phyloP scores from a whole-genome alignment of 176 grass and related monocot genomes.

The Dactylis glomerata region DNA sequence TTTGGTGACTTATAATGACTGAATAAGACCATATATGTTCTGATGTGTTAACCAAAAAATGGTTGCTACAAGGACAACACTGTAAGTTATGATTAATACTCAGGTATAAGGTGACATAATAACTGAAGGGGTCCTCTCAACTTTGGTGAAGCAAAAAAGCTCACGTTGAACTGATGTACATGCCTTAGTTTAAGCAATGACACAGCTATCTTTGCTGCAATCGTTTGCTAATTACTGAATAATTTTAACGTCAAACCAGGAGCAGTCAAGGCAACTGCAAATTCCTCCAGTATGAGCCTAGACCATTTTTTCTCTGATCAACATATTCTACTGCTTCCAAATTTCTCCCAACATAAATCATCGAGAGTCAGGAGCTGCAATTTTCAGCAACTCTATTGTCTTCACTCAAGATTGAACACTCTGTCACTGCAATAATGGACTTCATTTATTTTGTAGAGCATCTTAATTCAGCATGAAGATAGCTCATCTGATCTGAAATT shows the following conservation, averaged over 20 bases:
- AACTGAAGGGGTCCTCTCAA: too few relatives aligned
- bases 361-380: constrained; percentile 58
- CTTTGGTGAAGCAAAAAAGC: too few relatives aligned
- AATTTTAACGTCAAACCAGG: constrained; percentile 73
- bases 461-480: constrained; percentile 48
- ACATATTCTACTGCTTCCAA: constrained; percentile 52
- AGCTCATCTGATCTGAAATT: constrained; percentile 60
- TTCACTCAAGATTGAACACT: too few relatives aligned
- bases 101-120: too few relatives aligned
- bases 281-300: constrained; percentile 79
- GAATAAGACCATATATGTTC: neutral
- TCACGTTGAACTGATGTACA: too few relatives aligned
- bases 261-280: constrained; percentile 71
- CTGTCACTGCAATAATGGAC: too few relatives aligned
- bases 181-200: constrained; percentile 62
- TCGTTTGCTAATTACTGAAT: constrained; percentile 67
- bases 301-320: constrained; percentile 71
- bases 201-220: constrained; percentile 59
- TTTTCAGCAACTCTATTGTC: too few relatives aligned
- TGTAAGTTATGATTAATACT: too few relatives aligned
- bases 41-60: neutral
- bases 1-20: neutral
- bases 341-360: constrained; percentile 68
- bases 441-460: constrained; percentile 75
- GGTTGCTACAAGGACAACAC: too few relatives aligned